phyloP scores from a whole-genome alignment of 2,329 filamentous ascomycete species.

The Fusarium beomiforme region DNA sequence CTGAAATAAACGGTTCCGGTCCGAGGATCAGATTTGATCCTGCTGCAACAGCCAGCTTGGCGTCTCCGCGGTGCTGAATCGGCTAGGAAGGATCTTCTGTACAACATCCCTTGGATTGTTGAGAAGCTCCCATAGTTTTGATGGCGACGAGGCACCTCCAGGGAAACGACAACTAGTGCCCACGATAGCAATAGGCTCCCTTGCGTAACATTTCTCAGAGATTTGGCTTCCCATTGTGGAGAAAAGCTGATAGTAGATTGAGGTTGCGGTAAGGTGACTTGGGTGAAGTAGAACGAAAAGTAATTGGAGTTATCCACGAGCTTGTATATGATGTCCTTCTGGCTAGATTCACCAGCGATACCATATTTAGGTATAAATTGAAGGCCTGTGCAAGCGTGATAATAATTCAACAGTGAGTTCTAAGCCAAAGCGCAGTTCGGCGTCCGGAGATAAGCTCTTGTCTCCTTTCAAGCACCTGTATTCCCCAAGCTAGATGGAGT shows the following conservation, averaged over 20 bases:
- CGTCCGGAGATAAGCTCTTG: not conserved
- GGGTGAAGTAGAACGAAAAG: not conserved
- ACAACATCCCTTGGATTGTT: not conserved
- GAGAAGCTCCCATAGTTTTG: not conserved
- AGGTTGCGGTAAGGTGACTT: not conserved
- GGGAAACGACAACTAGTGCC: not conserved
- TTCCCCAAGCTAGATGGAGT: not conserved
- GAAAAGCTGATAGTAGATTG: not conserved
- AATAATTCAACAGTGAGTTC: not conserved
- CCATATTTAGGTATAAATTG: not conserved
- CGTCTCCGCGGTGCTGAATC: not conserved
- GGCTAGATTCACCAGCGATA: not conserved
- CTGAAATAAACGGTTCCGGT: not conserved
- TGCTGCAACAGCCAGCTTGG: not conserved
- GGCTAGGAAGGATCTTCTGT: not conserved
- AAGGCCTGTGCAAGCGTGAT: not conserved
- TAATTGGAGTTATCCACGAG: not conserved
- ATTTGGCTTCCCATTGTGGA: not conserved
- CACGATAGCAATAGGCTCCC: not conserved
- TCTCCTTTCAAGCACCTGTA: not conserved
- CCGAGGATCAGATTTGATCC: not conserved
- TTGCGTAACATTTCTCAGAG: not conserved
- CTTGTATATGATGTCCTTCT: not conserved
- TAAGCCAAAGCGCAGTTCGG: not conserved
- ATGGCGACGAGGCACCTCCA: not conserved